A percentile compares a stretch with the other conserved stretches of the same genome.
Evolutionary conservation across 1,139 yeast species (phyloP).

Genomic region (Geotrichum europaeum): DNA sequence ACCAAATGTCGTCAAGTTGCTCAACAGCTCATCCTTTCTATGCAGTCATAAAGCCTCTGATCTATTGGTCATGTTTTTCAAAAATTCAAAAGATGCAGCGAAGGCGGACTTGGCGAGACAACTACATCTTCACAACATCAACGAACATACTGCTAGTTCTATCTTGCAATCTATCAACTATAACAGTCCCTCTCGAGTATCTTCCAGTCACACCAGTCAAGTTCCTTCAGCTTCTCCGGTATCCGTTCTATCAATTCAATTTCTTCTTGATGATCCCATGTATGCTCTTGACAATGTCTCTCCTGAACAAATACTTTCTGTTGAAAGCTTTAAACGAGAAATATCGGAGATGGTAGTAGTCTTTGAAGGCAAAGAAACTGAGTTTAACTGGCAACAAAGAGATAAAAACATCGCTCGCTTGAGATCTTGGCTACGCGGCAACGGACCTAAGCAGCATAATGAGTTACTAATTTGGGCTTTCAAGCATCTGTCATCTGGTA

Average conservation of each 20-base stretch:
- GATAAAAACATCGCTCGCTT: conserved; percentile 56
- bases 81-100: conserved; percentile 38
- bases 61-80: conserved; percentile 41
- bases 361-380: conserved; percentile 81
- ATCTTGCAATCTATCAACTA: conserved; percentile 17
- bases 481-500: conserved; percentile 50
- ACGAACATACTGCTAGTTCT: conserved; percentile 2
- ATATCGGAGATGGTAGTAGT: conserved; percentile 37
- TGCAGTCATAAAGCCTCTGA: conserved; percentile 21
- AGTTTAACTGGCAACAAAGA: conserved; percentile 74
- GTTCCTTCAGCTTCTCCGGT: background rate
- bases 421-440: conserved; percentile 59
- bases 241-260: conserved; percentile 21
- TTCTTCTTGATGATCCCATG: conserved; percentile 26
- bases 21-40: conserved; percentile 30
- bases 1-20: conserved; percentile 38
- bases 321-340: conserved; percentile 36
- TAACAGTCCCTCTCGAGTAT: background rate
- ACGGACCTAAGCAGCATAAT: conserved; percentile 40
- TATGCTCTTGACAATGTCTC: conserved; percentile 31
- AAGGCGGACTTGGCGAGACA: conserved; percentile 48
- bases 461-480: conserved; percentile 43
- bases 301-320: conserved; percentile 29
- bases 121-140: conserved; percentile 35
- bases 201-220: background rate